phyloP scores from a whole-genome alignment of 2,329 filamentous ascomycete species.

The Neopestalotiopsis clavispora region DNA sequence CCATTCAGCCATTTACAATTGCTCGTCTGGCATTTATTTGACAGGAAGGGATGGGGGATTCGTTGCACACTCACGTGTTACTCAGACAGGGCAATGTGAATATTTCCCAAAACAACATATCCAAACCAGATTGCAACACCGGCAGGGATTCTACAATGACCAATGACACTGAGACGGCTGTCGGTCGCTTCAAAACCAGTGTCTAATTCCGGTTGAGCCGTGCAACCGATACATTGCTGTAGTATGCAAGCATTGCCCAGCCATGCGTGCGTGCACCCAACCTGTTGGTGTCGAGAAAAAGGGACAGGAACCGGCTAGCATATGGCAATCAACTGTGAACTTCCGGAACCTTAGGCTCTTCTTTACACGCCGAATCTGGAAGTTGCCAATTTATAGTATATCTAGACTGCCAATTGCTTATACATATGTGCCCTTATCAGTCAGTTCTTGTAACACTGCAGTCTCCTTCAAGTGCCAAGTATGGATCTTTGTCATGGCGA shows the following conservation, averaged over 20 bases:
- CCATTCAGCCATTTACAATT: background rate
- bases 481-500: no score
- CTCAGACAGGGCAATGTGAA: background rate
- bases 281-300: background rate
- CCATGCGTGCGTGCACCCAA: background rate
- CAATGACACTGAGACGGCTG: background rate
- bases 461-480: no score
- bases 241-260: background rate
- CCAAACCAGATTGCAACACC: conserved; percentile 1
- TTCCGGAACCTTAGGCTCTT: background rate
- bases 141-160: background rate
- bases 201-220: background rate
- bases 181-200: background rate
- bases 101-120: background rate
- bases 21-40: background rate
- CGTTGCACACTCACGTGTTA: background rate
- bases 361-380: background rate
- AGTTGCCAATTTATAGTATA: background rate
- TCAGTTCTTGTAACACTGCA: background rate
- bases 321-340: background rate
- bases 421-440: background rate
- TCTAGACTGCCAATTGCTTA: background rate
- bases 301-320: background rate
- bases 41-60: background rate
- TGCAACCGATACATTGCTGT: background rate